Evolutionary conservation across 2,329 filamentous ascomycete species (phyloP).

Genomic region (Sordariomycetes sp.): DNA sequence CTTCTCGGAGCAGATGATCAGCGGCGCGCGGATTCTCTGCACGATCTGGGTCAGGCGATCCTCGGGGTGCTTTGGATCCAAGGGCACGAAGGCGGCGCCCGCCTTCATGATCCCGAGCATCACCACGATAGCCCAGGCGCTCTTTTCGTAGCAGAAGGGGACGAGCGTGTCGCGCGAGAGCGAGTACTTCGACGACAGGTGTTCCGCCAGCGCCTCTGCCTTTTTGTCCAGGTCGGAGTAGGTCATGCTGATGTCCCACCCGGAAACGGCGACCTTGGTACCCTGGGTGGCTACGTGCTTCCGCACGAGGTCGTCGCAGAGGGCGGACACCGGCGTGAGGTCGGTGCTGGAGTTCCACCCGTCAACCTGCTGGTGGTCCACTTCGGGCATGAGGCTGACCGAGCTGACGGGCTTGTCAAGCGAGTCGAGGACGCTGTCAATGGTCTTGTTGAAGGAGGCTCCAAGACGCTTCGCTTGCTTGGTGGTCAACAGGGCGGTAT

Average conservation of each 20-base stretch:
- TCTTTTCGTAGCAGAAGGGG: conserved; percentile 18
- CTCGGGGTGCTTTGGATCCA: conserved; percentile 13
- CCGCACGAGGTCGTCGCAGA: neutral
- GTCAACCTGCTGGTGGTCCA: neutral
- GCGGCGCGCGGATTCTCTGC: conserved; percentile 1
- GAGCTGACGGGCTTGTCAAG: neutral
- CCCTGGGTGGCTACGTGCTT: neutral
- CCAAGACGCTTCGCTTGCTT: neutral
- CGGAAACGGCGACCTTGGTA: conserved; percentile 9
- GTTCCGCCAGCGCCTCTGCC: conserved; percentile 6
- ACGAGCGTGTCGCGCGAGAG: conserved; percentile 6
- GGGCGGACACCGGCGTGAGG: no score
- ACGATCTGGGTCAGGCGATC: conserved; percentile 3
- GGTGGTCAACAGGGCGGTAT: neutral
- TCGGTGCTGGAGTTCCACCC: neutral
- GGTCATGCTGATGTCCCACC: conserved; percentile 13
- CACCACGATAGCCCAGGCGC: conserved; percentile 13
- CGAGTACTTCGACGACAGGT: neutral
- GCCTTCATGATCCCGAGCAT: conserved; percentile 19
- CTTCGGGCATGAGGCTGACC: neutral
- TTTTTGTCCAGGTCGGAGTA: conserved; percentile 12
- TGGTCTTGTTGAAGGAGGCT: neutral
- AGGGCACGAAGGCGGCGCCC: conserved; percentile 18
- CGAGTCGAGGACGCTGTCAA: neutral
- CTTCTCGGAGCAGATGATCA: conserved; percentile 30